These are phyloP conservation scores for Calocybe cyanea DNA, from an alignment of 768 basidiomycete genomes.

Conservation along the genomic window DNA sequence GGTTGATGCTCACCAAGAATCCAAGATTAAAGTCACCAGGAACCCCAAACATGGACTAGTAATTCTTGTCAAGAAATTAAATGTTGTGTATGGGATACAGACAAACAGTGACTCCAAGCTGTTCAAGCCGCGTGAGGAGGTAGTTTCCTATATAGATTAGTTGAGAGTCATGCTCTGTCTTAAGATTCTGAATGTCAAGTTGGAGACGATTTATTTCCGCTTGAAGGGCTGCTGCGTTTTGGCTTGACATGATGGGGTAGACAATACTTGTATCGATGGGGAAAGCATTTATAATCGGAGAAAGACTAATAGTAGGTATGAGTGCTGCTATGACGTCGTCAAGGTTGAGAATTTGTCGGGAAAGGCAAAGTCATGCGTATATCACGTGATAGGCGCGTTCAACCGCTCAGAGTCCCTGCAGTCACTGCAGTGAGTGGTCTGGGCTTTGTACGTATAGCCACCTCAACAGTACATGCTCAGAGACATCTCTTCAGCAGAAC, in stretches of 20 bases:
- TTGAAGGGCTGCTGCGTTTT: slow-evolving; percentile 28
- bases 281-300: too few relatives aligned
- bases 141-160: slow-evolving; percentile 51
- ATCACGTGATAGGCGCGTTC: too few relatives aligned
- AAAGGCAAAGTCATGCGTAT: too few relatives aligned
- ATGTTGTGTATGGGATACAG: not conserved
- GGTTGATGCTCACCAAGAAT: slow-evolving; percentile 38
- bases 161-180: slow-evolving; percentile 8
- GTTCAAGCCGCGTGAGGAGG: slow-evolving; percentile 51
- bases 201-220: slow-evolving; percentile 45
- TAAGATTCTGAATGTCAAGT: slow-evolving; percentile 31
- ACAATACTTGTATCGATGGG: not conserved
- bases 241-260: slow-evolving; percentile 15
- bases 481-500: too few relatives aligned
- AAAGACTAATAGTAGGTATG: too few relatives aligned
- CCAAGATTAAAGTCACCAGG: slow-evolving; percentile 88
- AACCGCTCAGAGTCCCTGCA: too few relatives aligned
- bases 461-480: too few relatives aligned
- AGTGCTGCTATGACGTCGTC: too few relatives aligned
- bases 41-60: slow-evolving; percentile 77
- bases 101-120: slow-evolving; percentile 55
- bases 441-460: too few relatives aligned
- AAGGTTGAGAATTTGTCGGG: too few relatives aligned
- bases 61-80: not conserved
- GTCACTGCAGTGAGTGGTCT: too few relatives aligned